Percentiles rank a stretch among this genome's conserved stretches.
Evolutionary conservation across 352 stramenopile genomes (phyloP).

Genomic region (Phytopythium aichiense): DNA sequence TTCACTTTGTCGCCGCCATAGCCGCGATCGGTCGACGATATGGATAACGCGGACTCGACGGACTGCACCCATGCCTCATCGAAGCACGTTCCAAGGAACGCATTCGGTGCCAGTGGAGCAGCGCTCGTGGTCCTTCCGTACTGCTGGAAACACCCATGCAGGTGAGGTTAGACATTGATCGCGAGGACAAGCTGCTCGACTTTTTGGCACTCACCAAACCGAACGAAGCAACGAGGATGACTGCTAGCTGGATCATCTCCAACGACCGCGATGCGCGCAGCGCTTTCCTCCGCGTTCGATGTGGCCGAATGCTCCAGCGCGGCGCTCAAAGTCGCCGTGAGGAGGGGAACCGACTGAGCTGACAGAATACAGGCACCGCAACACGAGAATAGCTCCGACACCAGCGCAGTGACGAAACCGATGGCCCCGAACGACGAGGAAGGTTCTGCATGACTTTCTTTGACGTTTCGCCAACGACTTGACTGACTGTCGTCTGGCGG

Average conservation of each 20-base stretch:
- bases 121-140: not conserved
- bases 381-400: not conserved
- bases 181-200: not conserved
- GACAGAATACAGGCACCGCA: not conserved
- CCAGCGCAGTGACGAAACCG: not conserved
- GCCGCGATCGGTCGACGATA: constrained; percentile 21
- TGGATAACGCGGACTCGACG: constrained; percentile 16
- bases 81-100: constrained; percentile 38
- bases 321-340: not conserved
- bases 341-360: not conserved
- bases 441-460: not conserved
- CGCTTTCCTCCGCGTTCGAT: too few species aligned
- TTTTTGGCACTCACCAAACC: not conserved
- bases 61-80: constrained; percentile 27
- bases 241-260: not conserved
- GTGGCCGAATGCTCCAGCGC: too few species aligned
- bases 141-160: not conserved
- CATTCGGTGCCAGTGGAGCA: constrained; percentile 20
- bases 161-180: not conserved
- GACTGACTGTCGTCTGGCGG: too few species aligned
- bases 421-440: not conserved
- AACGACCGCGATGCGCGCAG: too few species aligned
- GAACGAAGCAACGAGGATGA: not conserved
- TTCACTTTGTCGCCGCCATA: constrained; percentile 14
- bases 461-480: too few species aligned